Percentiles rank a stretch among this genome's conserved stretches.
phyloP scores from a whole-genome alignment of 2,329 filamentous ascomycete genomes.

The Penicillium glabrum region DNA sequence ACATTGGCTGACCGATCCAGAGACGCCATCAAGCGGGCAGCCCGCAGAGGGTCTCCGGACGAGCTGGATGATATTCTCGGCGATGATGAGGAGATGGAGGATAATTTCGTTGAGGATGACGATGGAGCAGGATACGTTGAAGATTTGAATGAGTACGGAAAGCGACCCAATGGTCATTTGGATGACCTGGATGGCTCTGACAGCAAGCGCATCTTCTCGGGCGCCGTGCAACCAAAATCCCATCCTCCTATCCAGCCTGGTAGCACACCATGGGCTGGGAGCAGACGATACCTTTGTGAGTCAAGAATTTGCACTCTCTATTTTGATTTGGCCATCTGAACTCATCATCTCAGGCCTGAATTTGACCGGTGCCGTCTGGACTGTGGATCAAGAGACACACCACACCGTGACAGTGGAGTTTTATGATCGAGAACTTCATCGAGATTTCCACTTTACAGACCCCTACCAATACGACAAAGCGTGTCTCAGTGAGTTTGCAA shows the following conservation, averaged over 20 bases:
- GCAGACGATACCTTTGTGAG: constrained; percentile 82
- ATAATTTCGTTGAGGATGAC: constrained; percentile 84
- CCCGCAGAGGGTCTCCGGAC: constrained; percentile 65
- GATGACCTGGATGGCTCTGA: constrained; percentile 45
- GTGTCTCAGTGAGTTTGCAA: constrained; percentile 64
- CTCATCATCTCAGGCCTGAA: constrained; percentile 61
- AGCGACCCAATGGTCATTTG: constrained; percentile 56
- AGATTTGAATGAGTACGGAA: constrained; percentile 62
- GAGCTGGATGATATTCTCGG: constrained; percentile 82
- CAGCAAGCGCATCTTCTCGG: constrained; percentile 53
- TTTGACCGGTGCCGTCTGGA: constrained; percentile 93
- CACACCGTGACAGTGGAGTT: constrained; percentile 97
- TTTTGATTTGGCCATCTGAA: not conserved
- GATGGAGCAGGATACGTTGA: constrained; percentile 86
- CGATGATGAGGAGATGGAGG: constrained; percentile 64
- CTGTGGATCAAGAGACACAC: constrained; percentile 88
- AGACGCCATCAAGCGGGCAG: constrained; percentile 52
- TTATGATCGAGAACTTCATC: constrained; percentile 87
- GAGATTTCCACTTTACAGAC: constrained; percentile 97
- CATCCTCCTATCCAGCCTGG: constrained; percentile 91
- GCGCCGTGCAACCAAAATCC: constrained; percentile 61
- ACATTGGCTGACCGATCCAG: constrained; percentile 58
- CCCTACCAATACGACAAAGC: constrained; percentile 96
- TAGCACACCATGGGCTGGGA: constrained; percentile 92
- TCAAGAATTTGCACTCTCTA: not conserved